A percentile compares a stretch with the other conserved stretches of the same genome.
Evolutionary conservation across 352 stramenopile genomes (phyloP).

Genomic region (Pythium pectinolyticum): DNA sequence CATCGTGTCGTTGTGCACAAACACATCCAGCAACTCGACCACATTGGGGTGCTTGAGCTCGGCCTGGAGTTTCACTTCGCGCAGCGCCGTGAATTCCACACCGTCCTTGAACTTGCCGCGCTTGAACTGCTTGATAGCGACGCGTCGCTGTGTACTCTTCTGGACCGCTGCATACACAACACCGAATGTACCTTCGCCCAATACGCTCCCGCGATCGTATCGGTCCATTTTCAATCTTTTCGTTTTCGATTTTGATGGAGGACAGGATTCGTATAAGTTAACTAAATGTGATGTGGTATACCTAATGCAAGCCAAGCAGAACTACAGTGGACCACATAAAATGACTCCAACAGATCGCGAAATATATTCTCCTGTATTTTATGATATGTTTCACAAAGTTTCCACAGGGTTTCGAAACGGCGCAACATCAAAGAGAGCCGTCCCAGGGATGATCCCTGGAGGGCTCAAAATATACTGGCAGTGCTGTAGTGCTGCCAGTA

Average conservation of each 20-base stretch:
- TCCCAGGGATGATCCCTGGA: too few relatives aligned
- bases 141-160: constrained; percentile 62
- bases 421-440: too few relatives aligned
- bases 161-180: constrained; percentile 81
- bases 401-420: too few relatives aligned
- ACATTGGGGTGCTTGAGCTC: constrained; percentile 87
- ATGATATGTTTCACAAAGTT: too few relatives aligned
- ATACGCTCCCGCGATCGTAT: constrained; percentile 69
- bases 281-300: background rate
- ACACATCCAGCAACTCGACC: constrained; percentile 86
- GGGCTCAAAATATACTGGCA: too few relatives aligned
- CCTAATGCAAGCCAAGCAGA: background rate
- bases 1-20: constrained; percentile 86
- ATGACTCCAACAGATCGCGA: too few relatives aligned
- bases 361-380: too few relatives aligned
- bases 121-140: constrained; percentile 90
- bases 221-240: constrained; percentile 61
- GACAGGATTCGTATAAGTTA: constrained; percentile 2
- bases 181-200: constrained; percentile 89
- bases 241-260: background rate
- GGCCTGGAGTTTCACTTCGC: constrained; percentile 87
- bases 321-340: constrained; percentile 18
- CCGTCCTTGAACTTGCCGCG: constrained; percentile 88
- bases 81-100: constrained; percentile 87
- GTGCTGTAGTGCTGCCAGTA: too few relatives aligned